Conservation (phyloP, 2,329 filamentous ascomycete species). For the Trichoderma asperellum region DNA sequence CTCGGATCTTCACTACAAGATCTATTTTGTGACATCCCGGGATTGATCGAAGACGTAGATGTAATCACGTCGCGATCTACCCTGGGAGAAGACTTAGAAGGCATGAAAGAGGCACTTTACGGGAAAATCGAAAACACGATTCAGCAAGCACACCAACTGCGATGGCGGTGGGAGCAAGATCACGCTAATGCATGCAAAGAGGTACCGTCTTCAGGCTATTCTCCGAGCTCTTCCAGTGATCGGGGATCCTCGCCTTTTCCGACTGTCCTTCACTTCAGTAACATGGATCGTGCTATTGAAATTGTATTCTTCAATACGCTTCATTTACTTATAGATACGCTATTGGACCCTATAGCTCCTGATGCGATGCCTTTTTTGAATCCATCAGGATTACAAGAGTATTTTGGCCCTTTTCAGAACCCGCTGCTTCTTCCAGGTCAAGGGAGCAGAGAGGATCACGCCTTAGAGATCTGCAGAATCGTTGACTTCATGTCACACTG, state of each 20-base stretch:
- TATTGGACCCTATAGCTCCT: neutral
- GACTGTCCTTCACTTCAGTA: neutral
- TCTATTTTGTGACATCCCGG: conserved; percentile 4
- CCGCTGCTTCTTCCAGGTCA: neutral
- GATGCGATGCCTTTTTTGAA: neutral
- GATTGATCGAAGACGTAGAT: neutral
- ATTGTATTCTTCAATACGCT: conserved; percentile 8
- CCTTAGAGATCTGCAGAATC: neutral
- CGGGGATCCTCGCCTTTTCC: neutral
- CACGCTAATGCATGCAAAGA: conserved; percentile 7
- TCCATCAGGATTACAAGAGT: neutral
- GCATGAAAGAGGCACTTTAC: neutral
- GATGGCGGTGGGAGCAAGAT: neutral
- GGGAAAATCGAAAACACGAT: neutral
- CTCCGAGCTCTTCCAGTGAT: neutral
- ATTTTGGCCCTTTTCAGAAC: neutral
- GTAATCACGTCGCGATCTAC: neutral
- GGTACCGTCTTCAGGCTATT: neutral
- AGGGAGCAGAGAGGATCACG: neutral
- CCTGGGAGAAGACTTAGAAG: neutral
- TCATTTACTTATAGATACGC: neutral
- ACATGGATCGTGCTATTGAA: conserved; percentile 4
- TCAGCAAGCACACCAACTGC: neutral
- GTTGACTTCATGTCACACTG: conserved; percentile 10
- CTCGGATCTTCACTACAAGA: neutral